Conservation (phyloP, 768 basidiomycete genomes). For the Dentipellis sp. region DNA sequence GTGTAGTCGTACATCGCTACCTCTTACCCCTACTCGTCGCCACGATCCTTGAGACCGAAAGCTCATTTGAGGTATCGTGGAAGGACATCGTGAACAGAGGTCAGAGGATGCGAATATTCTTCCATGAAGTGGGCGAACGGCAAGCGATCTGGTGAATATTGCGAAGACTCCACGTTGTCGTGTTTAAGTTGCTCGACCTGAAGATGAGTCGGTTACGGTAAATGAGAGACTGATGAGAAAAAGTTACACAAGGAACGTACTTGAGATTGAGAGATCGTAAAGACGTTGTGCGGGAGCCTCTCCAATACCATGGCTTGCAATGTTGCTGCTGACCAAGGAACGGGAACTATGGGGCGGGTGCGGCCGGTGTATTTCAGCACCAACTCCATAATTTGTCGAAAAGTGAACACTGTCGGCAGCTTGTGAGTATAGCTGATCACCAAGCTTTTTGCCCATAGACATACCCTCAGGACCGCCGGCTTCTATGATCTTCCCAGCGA, state of each 20-base stretch:
- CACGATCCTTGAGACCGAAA: too few species aligned
- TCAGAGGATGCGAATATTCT: conserved; percentile 18
- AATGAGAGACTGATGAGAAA: not conserved
- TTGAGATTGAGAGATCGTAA: conserved; percentile 65
- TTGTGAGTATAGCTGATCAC: conserved; percentile 18
- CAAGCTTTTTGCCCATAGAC: conserved; percentile 24
- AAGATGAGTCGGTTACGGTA: not conserved
- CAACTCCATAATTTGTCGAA: conserved; percentile 56
- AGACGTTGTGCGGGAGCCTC: conserved; percentile 49
- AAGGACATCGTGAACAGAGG: conserved; percentile 18
- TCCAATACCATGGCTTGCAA: conserved; percentile 61
- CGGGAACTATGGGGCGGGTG: conserved; percentile 46
- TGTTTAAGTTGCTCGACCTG: conserved; percentile 54
- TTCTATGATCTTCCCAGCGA: conserved; percentile 38
- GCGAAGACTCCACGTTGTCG: conserved; percentile 44
- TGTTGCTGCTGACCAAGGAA: conserved; percentile 55
- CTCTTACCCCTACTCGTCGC: too few species aligned
- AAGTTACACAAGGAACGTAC: conserved; percentile 24
- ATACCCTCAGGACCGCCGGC: conserved; percentile 42
- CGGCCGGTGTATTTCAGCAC: conserved; percentile 46
- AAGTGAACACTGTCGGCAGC: conserved; percentile 46
- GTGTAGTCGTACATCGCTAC: too few species aligned
- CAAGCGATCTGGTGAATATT: conserved; percentile 16
- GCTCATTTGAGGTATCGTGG: conserved; percentile 9
- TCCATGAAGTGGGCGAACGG: conserved; percentile 21